Evolutionary conservation across 78 protist species (phyloP).

Genomic region (Dictyostelium discoideum): DNA sequence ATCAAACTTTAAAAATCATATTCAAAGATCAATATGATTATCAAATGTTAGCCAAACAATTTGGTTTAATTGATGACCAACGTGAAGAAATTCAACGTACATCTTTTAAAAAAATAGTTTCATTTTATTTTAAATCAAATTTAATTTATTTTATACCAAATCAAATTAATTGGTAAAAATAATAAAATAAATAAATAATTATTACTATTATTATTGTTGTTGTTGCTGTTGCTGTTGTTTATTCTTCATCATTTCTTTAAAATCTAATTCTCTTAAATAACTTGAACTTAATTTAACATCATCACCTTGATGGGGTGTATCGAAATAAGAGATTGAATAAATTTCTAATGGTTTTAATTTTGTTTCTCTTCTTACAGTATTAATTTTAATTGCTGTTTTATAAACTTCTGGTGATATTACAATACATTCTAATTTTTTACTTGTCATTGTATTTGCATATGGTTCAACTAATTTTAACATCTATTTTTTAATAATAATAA

Average conservation of each 20-base stretch:
- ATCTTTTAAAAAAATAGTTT: slow-evolving; percentile 88
- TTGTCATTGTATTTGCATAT: slow-evolving; percentile 69
- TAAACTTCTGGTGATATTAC: slow-evolving; percentile 62
- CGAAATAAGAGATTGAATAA: slow-evolving; percentile 54
- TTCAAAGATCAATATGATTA: slow-evolving; percentile 6
- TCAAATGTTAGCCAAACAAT: neutral
- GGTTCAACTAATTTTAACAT: slow-evolving; percentile 68
- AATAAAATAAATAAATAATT: neutral
- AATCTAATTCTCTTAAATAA: slow-evolving; percentile 62
- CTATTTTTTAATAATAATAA: neutral
- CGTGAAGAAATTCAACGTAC: slow-evolving; percentile 89
- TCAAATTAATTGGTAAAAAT: slow-evolving; percentile 5
- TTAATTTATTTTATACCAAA: slow-evolving; percentile 44
- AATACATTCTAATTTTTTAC: slow-evolving; percentile 40
- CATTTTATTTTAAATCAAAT: slow-evolving; percentile 64
- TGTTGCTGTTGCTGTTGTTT: neutral
- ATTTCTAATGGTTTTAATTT: slow-evolving; percentile 67
- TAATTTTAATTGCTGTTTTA: slow-evolving; percentile 33
- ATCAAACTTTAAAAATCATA: slow-evolving; percentile 17
- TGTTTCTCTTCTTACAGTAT: slow-evolving; percentile 22
- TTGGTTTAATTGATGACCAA: slow-evolving; percentile 85
- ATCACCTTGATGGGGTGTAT: slow-evolving; percentile 36
- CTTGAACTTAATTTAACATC: slow-evolving; percentile 57
- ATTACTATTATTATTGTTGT: neutral
- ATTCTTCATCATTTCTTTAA: neutral